These are phyloP conservation scores for Sporothrix variecibatus DNA, from an alignment of 2,329 filamentous ascomycete genomes.

Conservation along the genomic window DNA sequence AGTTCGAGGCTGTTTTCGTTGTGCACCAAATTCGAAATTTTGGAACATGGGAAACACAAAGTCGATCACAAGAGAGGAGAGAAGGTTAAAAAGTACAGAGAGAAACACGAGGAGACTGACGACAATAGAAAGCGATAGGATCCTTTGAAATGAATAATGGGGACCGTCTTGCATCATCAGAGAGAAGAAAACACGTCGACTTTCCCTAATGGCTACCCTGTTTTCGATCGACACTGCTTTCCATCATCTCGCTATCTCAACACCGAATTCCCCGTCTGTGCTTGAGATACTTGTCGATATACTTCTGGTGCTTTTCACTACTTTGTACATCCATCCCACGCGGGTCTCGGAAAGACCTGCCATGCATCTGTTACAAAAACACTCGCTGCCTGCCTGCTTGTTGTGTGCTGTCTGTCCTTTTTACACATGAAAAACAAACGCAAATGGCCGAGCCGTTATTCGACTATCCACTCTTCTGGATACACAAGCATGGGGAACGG, in stretches of 20 bases:
- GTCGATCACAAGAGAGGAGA: neutral
- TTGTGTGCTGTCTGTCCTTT: neutral
- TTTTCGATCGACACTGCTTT: slow-evolving; percentile 1
- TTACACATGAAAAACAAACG: neutral
- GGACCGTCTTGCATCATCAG: neutral
- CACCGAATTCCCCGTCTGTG: neutral
- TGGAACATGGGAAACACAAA: neutral
- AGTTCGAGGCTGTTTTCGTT: neutral
- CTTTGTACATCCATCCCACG: neutral
- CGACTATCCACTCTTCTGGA: neutral
- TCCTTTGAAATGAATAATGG: neutral
- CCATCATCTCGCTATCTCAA: neutral
- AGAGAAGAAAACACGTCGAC: neutral
- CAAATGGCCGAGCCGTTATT: neutral
- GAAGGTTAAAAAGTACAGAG: neutral
- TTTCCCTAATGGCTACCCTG: neutral
- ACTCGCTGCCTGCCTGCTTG: neutral
- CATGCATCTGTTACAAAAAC: neutral
- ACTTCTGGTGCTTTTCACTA: neutral
- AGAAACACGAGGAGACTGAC: neutral
- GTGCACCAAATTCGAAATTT: neutral
- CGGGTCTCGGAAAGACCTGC: neutral
- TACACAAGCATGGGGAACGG: neutral
- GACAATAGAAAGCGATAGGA: neutral
- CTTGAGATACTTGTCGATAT: neutral